These are phyloP conservation scores for Sextonia rubra DNA, from an alignment of 164 flowering plant species.

Conservation along the genomic window DNA sequence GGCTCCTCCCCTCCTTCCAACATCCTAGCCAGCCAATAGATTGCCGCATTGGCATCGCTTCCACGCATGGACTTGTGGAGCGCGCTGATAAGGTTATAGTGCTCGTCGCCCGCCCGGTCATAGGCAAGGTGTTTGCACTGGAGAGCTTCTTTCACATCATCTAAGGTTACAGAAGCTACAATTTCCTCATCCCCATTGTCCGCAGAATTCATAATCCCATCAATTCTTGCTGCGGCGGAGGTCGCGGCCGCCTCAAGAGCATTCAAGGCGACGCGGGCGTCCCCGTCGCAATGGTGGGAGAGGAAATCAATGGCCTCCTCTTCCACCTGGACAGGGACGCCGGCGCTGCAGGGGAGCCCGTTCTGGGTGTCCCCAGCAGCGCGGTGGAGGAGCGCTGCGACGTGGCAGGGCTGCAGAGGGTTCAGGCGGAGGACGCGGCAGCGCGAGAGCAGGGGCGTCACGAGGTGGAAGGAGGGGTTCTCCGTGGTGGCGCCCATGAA, in stretches of 20 bases:
- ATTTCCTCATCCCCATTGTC: neutral
- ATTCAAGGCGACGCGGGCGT: constrained; percentile 85
- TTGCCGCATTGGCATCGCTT: constrained; percentile 70
- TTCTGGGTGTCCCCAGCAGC: constrained; percentile 41
- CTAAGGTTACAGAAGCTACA: constrained; percentile 28
- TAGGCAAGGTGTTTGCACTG: constrained; percentile 77
- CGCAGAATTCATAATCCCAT: constrained; percentile 10
- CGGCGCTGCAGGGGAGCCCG: constrained; percentile 42
- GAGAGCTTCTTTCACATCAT: constrained; percentile 68
- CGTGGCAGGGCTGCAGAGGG: constrained; percentile 41
- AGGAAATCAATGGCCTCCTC: constrained; percentile 49
- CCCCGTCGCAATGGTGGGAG: constrained; percentile 66
- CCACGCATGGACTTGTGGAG: constrained; percentile 91
- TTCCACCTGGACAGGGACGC: constrained; percentile 20
- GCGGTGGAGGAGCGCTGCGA: constrained; percentile 33
- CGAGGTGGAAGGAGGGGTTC: constrained; percentile 87
- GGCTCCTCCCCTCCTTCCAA: constrained; percentile 90
- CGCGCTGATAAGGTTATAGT: constrained; percentile 79
- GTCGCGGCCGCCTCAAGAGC: constrained; percentile 67
- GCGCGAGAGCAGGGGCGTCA: constrained; percentile 74
- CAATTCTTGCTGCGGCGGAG: constrained; percentile 44
- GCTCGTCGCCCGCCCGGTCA: constrained; percentile 78
- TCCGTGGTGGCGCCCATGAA: constrained; percentile 91
- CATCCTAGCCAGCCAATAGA: constrained; percentile 91
- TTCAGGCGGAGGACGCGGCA: constrained; percentile 64